Evolutionary conservation across 495 filamentous ascomycete species (phyloP).

Genomic region (Pyrenula massariospora): DNA sequence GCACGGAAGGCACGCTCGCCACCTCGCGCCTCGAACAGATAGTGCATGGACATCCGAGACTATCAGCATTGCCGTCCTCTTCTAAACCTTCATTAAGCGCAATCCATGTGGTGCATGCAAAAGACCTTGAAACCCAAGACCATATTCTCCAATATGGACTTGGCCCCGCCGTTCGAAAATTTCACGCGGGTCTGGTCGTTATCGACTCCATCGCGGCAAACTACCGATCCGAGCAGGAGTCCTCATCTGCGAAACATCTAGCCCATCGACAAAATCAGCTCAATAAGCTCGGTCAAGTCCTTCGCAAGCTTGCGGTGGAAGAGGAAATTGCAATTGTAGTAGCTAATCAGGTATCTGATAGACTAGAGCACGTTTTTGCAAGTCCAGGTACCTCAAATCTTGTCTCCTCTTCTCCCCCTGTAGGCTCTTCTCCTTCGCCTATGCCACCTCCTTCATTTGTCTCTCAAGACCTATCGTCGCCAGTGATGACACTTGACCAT

Average conservation of each 20-base stretch:
- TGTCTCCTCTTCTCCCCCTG: constrained; percentile 16
- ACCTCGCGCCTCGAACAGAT: constrained; percentile 74
- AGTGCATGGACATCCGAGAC: constrained; percentile 50
- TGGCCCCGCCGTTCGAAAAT: constrained; percentile 65
- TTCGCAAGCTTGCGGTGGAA: constrained; percentile 61
- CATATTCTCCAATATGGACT: constrained; percentile 89
- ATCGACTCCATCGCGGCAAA: constrained; percentile 90
- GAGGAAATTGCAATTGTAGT: constrained; percentile 77
- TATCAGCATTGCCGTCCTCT: constrained; percentile 33
- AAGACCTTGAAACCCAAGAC: constrained; percentile 88
- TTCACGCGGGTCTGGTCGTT: constrained; percentile 67
- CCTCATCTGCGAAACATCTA: constrained; percentile 22
- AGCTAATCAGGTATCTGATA: constrained; percentile 91
- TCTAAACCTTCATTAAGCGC: constrained; percentile 51
- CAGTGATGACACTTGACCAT: constrained; percentile 46
- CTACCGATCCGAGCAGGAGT: constrained; percentile 71
- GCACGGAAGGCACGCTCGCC: constrained; percentile 78
- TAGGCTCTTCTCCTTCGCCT: constrained; percentile 18
- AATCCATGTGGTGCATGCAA: constrained; percentile 71
- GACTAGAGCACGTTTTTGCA: constrained; percentile 42
- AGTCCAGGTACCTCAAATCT: constrained; percentile 5
- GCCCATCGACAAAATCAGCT: constrained; percentile 53
- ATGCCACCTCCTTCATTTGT: constrained; percentile 8
- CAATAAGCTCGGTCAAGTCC: constrained; percentile 58
- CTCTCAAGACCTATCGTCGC: constrained; percentile 7